Evolutionary conservation across 345 rosid genomes (phyloP).

Genomic region (Ricinus communis): DNA sequence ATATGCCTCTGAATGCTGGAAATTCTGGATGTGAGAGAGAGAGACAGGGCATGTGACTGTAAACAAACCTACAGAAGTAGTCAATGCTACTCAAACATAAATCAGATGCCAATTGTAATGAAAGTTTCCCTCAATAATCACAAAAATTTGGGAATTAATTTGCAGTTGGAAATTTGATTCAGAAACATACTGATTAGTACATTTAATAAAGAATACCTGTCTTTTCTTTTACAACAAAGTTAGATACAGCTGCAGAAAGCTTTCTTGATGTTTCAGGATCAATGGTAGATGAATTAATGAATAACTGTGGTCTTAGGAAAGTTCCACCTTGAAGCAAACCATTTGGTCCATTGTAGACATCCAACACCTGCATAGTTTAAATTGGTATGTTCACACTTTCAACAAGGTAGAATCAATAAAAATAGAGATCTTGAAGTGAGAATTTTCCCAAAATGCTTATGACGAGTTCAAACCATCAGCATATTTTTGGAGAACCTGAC

Average conservation of each 20-base stretch:
- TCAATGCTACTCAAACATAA: background rate
- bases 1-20: background rate
- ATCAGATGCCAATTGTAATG: background rate
- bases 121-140: background rate
- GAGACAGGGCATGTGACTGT: too few species aligned
- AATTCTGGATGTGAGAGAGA: background rate
- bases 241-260: conserved; percentile 57
- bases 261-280: conserved; percentile 86
- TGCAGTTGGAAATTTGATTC: background rate
- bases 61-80: background rate
- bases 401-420: background rate
- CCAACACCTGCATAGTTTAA: conserved; percentile 59
- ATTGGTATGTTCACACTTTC: conserved; percentile 9
- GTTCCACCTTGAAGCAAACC: conserved; percentile 71
- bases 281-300: conserved; percentile 90
- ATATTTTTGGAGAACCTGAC: background rate
- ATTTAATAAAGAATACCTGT: conserved; percentile 46
- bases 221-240: conserved; percentile 50
- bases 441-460: background rate
- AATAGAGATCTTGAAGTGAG: background rate
- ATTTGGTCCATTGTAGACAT: conserved; percentile 73
- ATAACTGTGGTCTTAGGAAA: conserved; percentile 53
- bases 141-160: background rate
- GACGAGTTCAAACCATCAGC: background rate
- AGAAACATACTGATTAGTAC: background rate